phyloP scores from a whole-genome alignment of 306 rosid genomes.

The Cucurbita argyrosperma region DNA sequence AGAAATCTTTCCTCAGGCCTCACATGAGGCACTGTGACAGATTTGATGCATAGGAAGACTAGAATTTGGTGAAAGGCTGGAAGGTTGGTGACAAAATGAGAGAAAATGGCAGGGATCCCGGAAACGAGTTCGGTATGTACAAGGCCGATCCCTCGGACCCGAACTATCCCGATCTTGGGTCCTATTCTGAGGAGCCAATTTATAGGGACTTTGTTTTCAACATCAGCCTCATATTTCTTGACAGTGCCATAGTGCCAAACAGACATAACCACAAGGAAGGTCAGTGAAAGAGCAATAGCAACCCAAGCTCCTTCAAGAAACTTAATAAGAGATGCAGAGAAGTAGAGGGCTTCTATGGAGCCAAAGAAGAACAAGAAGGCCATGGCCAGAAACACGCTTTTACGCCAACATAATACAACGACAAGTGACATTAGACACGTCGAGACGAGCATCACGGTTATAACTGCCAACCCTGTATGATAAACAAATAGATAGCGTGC shows the following conservation, averaged over 20 bases:
- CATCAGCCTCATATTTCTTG: slow-evolving; percentile 88
- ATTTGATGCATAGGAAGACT: slow-evolving; percentile 87
- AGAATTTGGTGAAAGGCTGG: slow-evolving; percentile 98
- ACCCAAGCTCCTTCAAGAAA: slow-evolving; percentile 98
- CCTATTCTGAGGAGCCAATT: slow-evolving; percentile 88
- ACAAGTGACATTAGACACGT: slow-evolving; percentile 95
- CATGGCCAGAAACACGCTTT: slow-evolving; percentile 38
- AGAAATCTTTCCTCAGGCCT: slow-evolving; percentile 81
- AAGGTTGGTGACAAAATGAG: slow-evolving; percentile 89
- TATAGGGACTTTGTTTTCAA: slow-evolving; percentile 83
- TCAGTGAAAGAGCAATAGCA: slow-evolving; percentile 77
- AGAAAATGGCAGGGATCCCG: slow-evolving; percentile 88
- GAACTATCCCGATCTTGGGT: slow-evolving; percentile 70
- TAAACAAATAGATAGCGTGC: background rate
- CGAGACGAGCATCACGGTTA: slow-evolving; percentile 87
- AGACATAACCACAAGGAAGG: slow-evolving; percentile 68
- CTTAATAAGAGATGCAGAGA: slow-evolving; percentile 89
- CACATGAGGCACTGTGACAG: slow-evolving; percentile 88
- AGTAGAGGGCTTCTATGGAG: slow-evolving; percentile 86
- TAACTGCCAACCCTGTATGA: slow-evolving; percentile 78
- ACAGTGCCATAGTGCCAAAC: slow-evolving; percentile 93
- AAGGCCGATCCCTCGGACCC: slow-evolving; percentile 90
- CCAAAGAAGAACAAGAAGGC: slow-evolving; percentile 80
- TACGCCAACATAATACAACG: slow-evolving; percentile 79
- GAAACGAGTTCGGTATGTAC: slow-evolving; percentile 90